These are phyloP conservation scores for Emericellopsis cladophorae DNA, from an alignment of 2,329 filamentous ascomycete genomes.

Conservation along the genomic window DNA sequence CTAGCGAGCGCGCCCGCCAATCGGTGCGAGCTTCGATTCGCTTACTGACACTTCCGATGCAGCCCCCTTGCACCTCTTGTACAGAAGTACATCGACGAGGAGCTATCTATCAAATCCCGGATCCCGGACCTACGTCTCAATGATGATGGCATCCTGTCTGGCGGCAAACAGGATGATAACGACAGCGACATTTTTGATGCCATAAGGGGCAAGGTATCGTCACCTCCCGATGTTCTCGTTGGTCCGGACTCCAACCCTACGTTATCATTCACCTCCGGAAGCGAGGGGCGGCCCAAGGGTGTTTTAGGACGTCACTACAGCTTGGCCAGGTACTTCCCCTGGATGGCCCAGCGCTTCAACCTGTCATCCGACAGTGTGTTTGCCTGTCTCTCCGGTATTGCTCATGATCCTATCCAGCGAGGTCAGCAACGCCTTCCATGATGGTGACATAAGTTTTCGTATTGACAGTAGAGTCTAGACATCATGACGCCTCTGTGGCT, in stretches of 20 bases:
- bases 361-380: slow-evolving; percentile 63
- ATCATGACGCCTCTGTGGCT: slow-evolving; percentile 88
- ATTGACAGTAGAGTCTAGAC: slow-evolving; percentile 26
- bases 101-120: slow-evolving; percentile 59
- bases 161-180: slow-evolving; percentile 47
- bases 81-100: slow-evolving; percentile 55
- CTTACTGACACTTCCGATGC: neutral
- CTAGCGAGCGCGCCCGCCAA: too few species aligned
- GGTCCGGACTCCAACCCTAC: slow-evolving; percentile 78
- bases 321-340: slow-evolving; percentile 76
- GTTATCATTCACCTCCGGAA: slow-evolving; percentile 58
- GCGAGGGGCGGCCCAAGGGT: slow-evolving; percentile 72
- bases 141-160: slow-evolving; percentile 59
- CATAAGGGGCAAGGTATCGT: slow-evolving; percentile 33
- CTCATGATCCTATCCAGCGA: slow-evolving; percentile 56
- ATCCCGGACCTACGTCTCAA: slow-evolving; percentile 61
- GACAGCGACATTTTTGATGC: slow-evolving; percentile 50
- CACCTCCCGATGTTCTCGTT: slow-evolving; percentile 59
- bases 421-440: slow-evolving; percentile 20
- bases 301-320: slow-evolving; percentile 81
- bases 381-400: slow-evolving; percentile 75
- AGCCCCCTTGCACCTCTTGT: slow-evolving; percentile 38
- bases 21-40: too few species aligned
- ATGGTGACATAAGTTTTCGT: too few species aligned
- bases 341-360: slow-evolving; percentile 80